These are phyloP conservation scores for Physaria fendleri DNA, from an alignment of 345 rosid genomes.

Conservation along the genomic window DNA sequence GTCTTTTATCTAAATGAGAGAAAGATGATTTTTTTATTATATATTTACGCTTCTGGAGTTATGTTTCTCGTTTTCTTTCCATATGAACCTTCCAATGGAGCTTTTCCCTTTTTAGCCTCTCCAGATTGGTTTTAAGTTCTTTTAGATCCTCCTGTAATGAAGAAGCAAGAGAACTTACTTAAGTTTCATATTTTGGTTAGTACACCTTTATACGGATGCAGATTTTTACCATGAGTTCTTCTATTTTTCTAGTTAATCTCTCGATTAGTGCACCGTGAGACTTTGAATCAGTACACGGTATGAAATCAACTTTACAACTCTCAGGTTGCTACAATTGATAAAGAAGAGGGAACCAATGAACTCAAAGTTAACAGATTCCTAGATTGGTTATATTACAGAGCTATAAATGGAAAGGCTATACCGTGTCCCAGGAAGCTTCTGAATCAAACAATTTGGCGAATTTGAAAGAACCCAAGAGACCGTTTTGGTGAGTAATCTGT, in stretches of 20 bases:
- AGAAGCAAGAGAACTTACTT: background rate
- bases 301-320: too few relatives aligned
- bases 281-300: slow-evolving; percentile 66
- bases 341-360: too few relatives aligned
- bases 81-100: slow-evolving; percentile 63
- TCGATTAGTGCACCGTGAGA: slow-evolving; percentile 40
- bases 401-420: too few relatives aligned
- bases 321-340: too few relatives aligned
- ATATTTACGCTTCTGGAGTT: slow-evolving; percentile 68
- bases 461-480: too few relatives aligned
- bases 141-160: slow-evolving; percentile 44
- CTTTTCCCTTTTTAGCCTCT: slow-evolving; percentile 77
- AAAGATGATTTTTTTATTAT: background rate
- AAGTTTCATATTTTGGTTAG: background rate
- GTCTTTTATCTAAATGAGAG: background rate
- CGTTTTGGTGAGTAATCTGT: too few relatives aligned
- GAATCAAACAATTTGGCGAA: too few relatives aligned
- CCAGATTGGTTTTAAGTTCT: slow-evolving; percentile 63
- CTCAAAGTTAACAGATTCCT: too few relatives aligned
- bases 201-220: background rate
- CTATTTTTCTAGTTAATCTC: background rate
- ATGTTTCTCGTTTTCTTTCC: slow-evolving; percentile 82
- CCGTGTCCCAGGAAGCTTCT: too few relatives aligned
- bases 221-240: slow-evolving; percentile 33
- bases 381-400: too few relatives aligned